A percentile compares a stretch with the other conserved stretches of the same genome.
Evolutionary conservation across 2,329 filamentous ascomycete species (phyloP).

Genomic region (Exophiala sp.): DNA sequence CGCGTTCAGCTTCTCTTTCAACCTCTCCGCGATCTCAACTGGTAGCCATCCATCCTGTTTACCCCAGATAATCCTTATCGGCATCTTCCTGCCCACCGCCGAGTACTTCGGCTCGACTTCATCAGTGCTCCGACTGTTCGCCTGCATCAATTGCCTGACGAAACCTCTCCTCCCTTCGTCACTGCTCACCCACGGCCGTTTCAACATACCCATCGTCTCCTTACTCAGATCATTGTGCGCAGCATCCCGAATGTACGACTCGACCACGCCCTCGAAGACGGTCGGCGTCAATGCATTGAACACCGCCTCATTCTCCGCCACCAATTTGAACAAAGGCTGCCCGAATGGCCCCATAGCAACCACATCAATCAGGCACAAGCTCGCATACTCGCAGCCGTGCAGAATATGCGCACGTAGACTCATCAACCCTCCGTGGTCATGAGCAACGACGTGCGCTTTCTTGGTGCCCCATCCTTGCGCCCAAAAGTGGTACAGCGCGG

Average conservation of each 20-base stretch:
- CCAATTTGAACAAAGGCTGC: conserved; percentile 43
- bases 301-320: conserved; percentile 35
- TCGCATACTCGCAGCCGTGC: conserved; percentile 37
- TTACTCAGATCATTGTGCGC: conserved; percentile 31
- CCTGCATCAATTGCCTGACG: conserved; percentile 41
- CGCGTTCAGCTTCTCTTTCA: conserved; percentile 33
- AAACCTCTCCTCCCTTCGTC: conserved; percentile 37
- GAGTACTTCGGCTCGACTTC: conserved; percentile 41
- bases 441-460: conserved; percentile 41
- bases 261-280: conserved; percentile 40
- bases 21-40: conserved; percentile 35
- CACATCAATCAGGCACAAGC: conserved; percentile 43
- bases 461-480: conserved; percentile 24
- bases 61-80: conserved; percentile 46
- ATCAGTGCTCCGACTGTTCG: conserved; percentile 30
- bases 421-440: conserved; percentile 46
- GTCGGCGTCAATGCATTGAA: conserved; percentile 34
- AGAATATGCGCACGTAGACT: conserved; percentile 39
- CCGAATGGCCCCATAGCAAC: conserved; percentile 45
- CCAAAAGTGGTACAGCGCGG: conserved; percentile 40
- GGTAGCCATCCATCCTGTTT: conserved; percentile 45
- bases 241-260: conserved; percentile 41
- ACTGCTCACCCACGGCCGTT: conserved; percentile 34
- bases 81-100: conserved; percentile 35
- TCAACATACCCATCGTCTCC: conserved; percentile 37